phyloP scores from a whole-genome alignment of 164 flowering plant genomes.

The Buxus sempervirens region DNA sequence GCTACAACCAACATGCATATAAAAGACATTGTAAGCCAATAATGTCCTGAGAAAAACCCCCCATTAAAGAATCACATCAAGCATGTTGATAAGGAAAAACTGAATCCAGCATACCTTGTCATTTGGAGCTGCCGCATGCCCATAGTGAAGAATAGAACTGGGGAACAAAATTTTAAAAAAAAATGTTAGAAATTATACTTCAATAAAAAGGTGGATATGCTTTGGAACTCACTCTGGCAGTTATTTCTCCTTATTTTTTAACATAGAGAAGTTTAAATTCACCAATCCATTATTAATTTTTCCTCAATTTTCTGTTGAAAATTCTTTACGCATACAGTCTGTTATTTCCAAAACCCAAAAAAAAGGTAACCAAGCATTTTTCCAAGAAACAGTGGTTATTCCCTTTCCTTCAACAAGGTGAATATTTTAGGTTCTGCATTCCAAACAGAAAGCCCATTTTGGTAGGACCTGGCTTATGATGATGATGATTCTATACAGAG shows the following conservation, averaged over 20 bases:
- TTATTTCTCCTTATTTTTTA: not conserved
- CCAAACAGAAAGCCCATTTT: too few species aligned
- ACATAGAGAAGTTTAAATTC: not conserved
- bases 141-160: slow-evolving; percentile 94
- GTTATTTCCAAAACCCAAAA: too few species aligned
- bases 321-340: too few species aligned
- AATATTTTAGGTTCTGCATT: not conserved
- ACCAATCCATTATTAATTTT: not conserved
- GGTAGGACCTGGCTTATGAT: too few species aligned
- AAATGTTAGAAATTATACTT: not conserved
- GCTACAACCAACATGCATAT: not conserved
- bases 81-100: not conserved
- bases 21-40: not conserved
- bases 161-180: slow-evolving; percentile 10
- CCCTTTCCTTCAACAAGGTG: not conserved
- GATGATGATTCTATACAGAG: too few species aligned
- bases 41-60: not conserved
- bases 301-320: too few species aligned
- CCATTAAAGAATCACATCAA: not conserved
- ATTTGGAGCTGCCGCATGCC: slow-evolving; percentile 98
- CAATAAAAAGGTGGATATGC: not conserved
- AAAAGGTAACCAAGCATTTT: not conserved
- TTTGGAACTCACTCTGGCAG: not conserved
- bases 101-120: slow-evolving; percentile 53
- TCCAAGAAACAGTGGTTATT: not conserved